phyloP scores from a whole-genome alignment of 179 eudicot species.

The Spinacia oleracea region DNA sequence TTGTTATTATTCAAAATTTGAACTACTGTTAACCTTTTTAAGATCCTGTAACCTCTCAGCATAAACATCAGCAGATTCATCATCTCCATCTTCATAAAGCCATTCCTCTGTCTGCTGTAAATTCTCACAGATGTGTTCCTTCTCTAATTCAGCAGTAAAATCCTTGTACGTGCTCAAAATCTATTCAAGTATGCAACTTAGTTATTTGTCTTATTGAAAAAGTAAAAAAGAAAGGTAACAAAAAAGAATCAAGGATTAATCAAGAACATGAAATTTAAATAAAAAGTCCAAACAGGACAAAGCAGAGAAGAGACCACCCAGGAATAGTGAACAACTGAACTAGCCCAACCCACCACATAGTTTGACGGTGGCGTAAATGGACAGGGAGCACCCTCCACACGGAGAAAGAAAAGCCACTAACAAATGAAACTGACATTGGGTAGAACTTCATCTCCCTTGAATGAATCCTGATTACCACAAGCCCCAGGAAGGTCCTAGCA shows the following conservation, averaged over 20 bases:
- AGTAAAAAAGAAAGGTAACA: neutral
- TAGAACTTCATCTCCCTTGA: neutral
- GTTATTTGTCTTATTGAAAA: slow-evolving; percentile 10
- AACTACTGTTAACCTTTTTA: slow-evolving; percentile 48
- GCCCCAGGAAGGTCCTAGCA: neutral
- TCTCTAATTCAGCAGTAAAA: slow-evolving; percentile 69
- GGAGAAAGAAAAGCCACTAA: neutral
- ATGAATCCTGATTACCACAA: neutral
- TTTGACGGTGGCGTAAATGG: neutral
- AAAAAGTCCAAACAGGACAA: neutral
- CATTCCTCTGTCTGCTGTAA: slow-evolving; percentile 89
- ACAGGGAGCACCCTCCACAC: neutral
- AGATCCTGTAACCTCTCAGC: slow-evolving; percentile 61
- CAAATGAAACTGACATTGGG: neutral
- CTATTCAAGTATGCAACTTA: slow-evolving; percentile 38
- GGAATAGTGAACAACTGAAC: neutral
- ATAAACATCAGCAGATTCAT: slow-evolving; percentile 75
- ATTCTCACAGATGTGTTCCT: slow-evolving; percentile 57
- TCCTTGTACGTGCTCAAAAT: slow-evolving; percentile 61
- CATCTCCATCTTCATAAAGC: slow-evolving; percentile 95
- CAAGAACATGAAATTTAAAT: neutral
- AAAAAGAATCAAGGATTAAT: neutral
- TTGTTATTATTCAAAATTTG: neutral
- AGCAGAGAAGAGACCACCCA: neutral
- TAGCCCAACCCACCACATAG: neutral